Percentiles rank a stretch among this genome's conserved stretches.
Evolutionary conservation across 2,329 filamentous ascomycete genomes (phyloP).

Genomic region (Fusarium nisikadoi): DNA sequence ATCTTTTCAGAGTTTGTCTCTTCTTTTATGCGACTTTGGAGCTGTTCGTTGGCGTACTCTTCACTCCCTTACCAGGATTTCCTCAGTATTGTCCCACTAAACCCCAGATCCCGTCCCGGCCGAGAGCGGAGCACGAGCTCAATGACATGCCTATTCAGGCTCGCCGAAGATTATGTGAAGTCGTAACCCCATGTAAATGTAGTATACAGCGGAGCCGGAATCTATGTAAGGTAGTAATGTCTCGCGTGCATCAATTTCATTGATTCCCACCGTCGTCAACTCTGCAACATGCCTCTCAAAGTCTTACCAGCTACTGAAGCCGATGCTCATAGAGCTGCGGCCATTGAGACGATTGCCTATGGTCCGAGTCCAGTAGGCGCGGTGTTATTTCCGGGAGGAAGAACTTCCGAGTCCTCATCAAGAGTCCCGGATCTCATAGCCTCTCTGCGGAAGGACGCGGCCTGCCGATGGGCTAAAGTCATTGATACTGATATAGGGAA

Average conservation of each 20-base stretch:
- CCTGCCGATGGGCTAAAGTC: slow-evolving; percentile 51
- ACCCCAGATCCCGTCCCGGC: slow-evolving; percentile 16
- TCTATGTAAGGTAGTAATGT: background rate
- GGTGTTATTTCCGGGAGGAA: slow-evolving; percentile 48
- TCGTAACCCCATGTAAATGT: background rate
- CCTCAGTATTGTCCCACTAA: slow-evolving; percentile 7
- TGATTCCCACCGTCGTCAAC: background rate
- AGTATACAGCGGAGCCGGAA: background rate
- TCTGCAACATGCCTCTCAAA: slow-evolving; percentile 51
- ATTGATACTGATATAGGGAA: slow-evolving; percentile 48
- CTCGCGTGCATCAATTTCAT: background rate
- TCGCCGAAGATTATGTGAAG: slow-evolving; percentile 31
- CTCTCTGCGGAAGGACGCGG: slow-evolving; percentile 38
- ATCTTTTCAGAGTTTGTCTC: background rate
- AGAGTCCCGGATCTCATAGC: slow-evolving; percentile 39
- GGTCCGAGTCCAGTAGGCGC: slow-evolving; percentile 45
- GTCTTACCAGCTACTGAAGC: slow-evolving; percentile 48
- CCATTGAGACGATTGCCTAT: slow-evolving; percentile 54
- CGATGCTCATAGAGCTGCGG: slow-evolving; percentile 50
- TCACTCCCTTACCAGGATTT: background rate
- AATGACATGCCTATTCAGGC: slow-evolving; percentile 36
- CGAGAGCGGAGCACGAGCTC: slow-evolving; percentile 15
- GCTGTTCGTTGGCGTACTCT: background rate
- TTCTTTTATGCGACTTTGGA: background rate
- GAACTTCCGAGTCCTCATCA: slow-evolving; percentile 30